Evolutionary conservation across 768 basidiomycete species (phyloP).

Genomic region (Rhizopogon vulgaris): DNA sequence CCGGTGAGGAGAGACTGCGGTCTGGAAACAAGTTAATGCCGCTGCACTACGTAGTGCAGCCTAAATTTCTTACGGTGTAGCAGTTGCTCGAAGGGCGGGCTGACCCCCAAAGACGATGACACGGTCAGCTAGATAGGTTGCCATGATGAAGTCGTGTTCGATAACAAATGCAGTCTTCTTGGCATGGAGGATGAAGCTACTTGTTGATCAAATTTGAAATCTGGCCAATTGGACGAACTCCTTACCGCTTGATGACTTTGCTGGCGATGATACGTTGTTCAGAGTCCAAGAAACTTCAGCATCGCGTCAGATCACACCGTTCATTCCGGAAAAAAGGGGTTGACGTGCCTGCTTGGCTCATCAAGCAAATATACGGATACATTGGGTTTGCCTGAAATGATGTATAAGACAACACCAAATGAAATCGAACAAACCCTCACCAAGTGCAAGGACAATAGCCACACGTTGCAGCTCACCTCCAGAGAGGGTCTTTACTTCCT

Average conservation of each 20-base stretch:
- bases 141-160: conserved; percentile 99
- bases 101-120: conserved; percentile 89
- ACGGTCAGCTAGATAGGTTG: conserved; percentile 96
- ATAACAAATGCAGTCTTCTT: conserved; percentile 99
- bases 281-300: conserved; percentile 83
- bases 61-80: conserved; percentile 65
- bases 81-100: conserved; percentile 84
- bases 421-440: conserved; percentile 30
- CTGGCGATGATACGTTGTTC: conserved; percentile 98
- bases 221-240: background rate
- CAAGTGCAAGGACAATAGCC: conserved; percentile 90
- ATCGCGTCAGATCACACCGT: background rate
- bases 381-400: conserved; percentile 55
- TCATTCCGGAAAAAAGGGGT: background rate
- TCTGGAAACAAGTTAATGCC: conserved; percentile 31
- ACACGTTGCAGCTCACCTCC: conserved; percentile 98
- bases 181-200: conserved; percentile 86
- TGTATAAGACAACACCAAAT: background rate
- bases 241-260: conserved; percentile 94
- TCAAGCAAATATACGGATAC: conserved; percentile 92
- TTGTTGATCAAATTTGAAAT: background rate
- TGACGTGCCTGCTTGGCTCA: conserved; percentile 73
- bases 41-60: background rate
- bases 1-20: conserved; percentile 93
- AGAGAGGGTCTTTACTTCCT: conserved; percentile 96